Conservation (phyloP, 2,329 filamentous ascomycete genomes). For the Hypoxylon sp. region DNA sequence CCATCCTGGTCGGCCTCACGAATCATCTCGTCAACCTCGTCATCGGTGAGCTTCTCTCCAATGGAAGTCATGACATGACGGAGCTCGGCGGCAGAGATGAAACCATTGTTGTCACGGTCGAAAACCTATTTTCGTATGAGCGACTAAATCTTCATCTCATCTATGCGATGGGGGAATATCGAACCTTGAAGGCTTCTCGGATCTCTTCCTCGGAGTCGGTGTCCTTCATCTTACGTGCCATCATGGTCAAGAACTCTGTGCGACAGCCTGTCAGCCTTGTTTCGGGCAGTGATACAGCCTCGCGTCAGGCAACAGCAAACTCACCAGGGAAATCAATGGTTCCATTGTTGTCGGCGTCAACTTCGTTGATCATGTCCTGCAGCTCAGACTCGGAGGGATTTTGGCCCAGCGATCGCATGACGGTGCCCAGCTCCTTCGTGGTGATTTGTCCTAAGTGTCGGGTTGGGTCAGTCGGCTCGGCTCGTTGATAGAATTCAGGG, state of each 20-base stretch:
- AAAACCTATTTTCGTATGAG: constrained; percentile 64
- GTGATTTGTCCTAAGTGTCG: constrained; percentile 78
- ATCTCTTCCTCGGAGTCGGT: constrained; percentile 93
- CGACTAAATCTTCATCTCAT: constrained; percentile 16
- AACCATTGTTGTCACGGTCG: constrained; percentile 90
- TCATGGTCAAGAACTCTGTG: constrained; percentile 89
- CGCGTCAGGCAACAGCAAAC: constrained; percentile 40
- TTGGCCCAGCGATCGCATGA: constrained; percentile 90
- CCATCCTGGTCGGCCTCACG: constrained; percentile 90
- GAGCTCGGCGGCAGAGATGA: constrained; percentile 87
- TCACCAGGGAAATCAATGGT: constrained; percentile 91
- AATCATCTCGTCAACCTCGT: constrained; percentile 94
- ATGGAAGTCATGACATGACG: constrained; percentile 93
- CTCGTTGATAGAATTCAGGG: constrained; percentile 2
- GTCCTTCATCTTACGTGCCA: constrained; percentile 94
- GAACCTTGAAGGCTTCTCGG: constrained; percentile 85
- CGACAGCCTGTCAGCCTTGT: constrained; percentile 44
- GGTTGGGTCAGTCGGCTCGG: constrained; percentile 25
- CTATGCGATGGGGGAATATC: constrained; percentile 23
- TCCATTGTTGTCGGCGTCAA: constrained; percentile 91
- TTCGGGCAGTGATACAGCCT: constrained; percentile 21
- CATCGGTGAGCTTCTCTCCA: constrained; percentile 88
- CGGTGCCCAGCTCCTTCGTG: constrained; percentile 87
- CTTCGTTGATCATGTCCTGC: constrained; percentile 95
- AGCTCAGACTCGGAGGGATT: constrained; percentile 90